Evolutionary conservation across 1,139 yeast species (phyloP), one percentile per base, ranked within the genome.

Genomic region (Debaryomyces nepalensis): DNA sequence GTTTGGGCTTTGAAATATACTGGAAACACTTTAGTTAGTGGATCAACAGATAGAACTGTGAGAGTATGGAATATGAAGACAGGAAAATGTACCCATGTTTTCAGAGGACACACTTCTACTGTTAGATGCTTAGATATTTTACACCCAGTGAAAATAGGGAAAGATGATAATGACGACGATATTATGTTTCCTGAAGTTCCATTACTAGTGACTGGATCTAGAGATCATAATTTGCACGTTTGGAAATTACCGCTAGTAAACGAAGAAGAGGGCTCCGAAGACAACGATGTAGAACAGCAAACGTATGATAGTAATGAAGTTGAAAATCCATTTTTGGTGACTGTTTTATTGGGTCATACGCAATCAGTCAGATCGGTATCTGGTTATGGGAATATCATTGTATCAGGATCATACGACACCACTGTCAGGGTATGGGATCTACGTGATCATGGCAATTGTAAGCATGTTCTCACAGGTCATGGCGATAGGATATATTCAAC

Each of bases 1-100:
- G 99, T 95, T 7, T 93, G 99, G 99, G 98, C 99, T 1, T 72
- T 93, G 59, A 90, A 93, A 62, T 91, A 90, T 59, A 79, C 79
- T 41, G 88, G 88, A n/a, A 82, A 87, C 59, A 84, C 87, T 1
- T 68, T 91, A 32, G 95, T 90, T 0, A 84, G 95, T 49, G 98
- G 97, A 0, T 84, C 96, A 1, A 90, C 97, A 1, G 98, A 91
- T 64, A 77, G 96, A 52, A 84, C 95, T 0, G 96, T 65, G 5
- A 75, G 97, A 44, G 82, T 91, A 3, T 91, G 98, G 98, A 88
- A 90, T 60, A 80, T 89, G 50, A 70, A 72, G 37, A 79, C 84
- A 15, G 90, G 87, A 1, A 73, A 70, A 51, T 87, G 95, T 59
- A 87, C 96, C 0, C 96, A 90, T 62, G 79, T 90, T 1, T 88